Base-by-base conservation (phyloP, 2,329 filamentous ascomycete genomes). In the Aspergillus sp. region DNA sequence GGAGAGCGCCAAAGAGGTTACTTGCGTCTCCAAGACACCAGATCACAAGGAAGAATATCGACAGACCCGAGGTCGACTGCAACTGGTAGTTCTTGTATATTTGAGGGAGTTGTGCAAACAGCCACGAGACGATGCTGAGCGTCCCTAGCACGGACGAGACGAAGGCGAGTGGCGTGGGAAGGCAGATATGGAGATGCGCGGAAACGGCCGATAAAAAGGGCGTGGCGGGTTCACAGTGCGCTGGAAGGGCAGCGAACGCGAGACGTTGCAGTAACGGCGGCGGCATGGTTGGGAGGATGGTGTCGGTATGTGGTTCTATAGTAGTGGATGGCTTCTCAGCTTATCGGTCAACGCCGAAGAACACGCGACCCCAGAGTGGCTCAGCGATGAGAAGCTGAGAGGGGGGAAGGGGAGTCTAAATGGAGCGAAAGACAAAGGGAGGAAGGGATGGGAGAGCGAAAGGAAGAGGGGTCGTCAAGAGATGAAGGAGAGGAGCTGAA, bases 51-150 rank as follows among this genome's bases (percentile, higher is more conserved):
- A 88, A 88, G 65, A 82, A 85, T 53, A 85, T 79, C 4, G 83
- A 86, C 34, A 88, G 66, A 0, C 85, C 85, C 1, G 84, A 84
- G 0, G 85, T 86, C 11, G 84, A 87, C 62, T 84, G 78, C 17
- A 86, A 67, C 48, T 76, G 76, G 64, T 83, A 83, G 64, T 88
- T 88, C 73, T 87, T 87, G 72, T 82, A 85, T 57, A 88, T 86
- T 63, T 88, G 85, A 1, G 85, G 85, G 23, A 88, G 73, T 66
- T 88, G 85, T 11, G 85, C 85, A 64, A 87, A 88, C 2, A 88
- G 77, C 85, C 85, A 88, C 41, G 84, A 82, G 47, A 85, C 60
- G 55, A 88, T 88, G 62, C 83, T 87, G 55, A 84, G 71, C 0
- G 76, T 78, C 17, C 85, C 85, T 49, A 87, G 75, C 2, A 79